Evolutionary conservation across 345 rosid genomes (phyloP), one percentile per base, ranked within the genome.

Genomic region (Clarkia xantiana): DNA sequence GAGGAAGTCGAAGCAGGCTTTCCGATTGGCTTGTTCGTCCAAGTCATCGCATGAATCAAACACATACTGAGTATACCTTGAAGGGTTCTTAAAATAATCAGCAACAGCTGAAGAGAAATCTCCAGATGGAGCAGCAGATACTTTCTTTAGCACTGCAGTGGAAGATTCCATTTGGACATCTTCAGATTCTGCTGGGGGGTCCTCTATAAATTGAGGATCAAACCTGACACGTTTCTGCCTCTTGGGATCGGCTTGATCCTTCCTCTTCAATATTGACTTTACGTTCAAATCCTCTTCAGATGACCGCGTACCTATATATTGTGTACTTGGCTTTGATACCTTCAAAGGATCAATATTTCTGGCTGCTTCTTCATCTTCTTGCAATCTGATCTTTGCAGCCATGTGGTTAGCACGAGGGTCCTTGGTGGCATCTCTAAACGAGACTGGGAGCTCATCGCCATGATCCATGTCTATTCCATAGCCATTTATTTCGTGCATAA

Each of bases 231-330:
- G 94, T 56, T 86, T 91, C 43, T 43, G 70, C 14, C 72, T 67
- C 77, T 67, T 84, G 14, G 70, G 55, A 60, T 84, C 78, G 8
- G 51, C 54, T 52, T 66, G 67, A 20, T 80, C 90, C 64, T 63
- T 78, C 65, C 86, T 76, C 80, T 85, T 85, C 62, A 89, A 41
- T 23, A 89, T 89, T 15, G 95, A 68, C 60, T 81, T 88, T 62
- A 71, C 48, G 50, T 62, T 76, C 44, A 40, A 18, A 55, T 16
- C 75, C 43, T 73, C 74, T 53, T 70, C 82, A 12, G 59, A 40
- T 48, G 59, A 14, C 18, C 56, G 43, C 62, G 45, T 44, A 36
- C 17, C 58, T 22, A 22, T 39, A 15, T 15, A 14, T 16, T 9
- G 20, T 10, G 39, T 64, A 39, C 62, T 62, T 4, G 57, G 60